Conservation (phyloP, 2,329 filamentous ascomycete species). For the Didymella pomorum region DNA sequence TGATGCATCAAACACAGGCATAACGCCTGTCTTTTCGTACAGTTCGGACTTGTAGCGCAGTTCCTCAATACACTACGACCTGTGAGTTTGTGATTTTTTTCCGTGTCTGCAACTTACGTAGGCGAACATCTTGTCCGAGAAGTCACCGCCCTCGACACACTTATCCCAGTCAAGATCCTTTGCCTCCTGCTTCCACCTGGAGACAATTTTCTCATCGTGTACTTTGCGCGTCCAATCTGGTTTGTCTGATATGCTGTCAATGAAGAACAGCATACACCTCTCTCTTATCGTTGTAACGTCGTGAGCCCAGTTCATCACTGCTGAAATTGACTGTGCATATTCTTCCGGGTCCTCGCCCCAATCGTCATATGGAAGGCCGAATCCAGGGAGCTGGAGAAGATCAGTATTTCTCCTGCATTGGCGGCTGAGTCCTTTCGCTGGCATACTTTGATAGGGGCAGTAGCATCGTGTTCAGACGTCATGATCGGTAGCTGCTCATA, state of each 20-base stretch:
- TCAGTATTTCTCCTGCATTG: conserved; percentile 39
- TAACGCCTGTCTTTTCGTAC: conserved; percentile 42
- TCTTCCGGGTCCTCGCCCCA: conserved; percentile 5
- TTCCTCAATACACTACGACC: conserved; percentile 48
- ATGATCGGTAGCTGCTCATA: not conserved
- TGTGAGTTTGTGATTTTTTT: not conserved
- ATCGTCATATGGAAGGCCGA: conserved; percentile 8
- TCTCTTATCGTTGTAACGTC: conserved; percentile 45
- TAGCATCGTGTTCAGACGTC: not conserved
- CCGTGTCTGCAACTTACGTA: not conserved
- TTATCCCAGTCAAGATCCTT: conserved; percentile 14
- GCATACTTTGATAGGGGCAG: conserved; percentile 3
- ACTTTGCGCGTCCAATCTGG: conserved; percentile 52
- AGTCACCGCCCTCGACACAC: conserved; percentile 6
- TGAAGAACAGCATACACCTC: conserved; percentile 47
- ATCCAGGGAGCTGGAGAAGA: conserved; percentile 11
- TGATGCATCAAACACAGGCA: conserved; percentile 21
- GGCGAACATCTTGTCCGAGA: conserved; percentile 10
- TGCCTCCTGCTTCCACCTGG: conserved; percentile 29
- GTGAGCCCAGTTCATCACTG: conserved; percentile 8
- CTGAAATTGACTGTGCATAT: conserved; percentile 5
- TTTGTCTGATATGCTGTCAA: conserved; percentile 52
- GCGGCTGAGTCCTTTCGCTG: not conserved
- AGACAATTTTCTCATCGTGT: conserved; percentile 39
- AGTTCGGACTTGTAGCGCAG: conserved; percentile 59